Conservation (phyloP, 108 stramenopile genomes). For the Nitzschia sp. region DNA sequence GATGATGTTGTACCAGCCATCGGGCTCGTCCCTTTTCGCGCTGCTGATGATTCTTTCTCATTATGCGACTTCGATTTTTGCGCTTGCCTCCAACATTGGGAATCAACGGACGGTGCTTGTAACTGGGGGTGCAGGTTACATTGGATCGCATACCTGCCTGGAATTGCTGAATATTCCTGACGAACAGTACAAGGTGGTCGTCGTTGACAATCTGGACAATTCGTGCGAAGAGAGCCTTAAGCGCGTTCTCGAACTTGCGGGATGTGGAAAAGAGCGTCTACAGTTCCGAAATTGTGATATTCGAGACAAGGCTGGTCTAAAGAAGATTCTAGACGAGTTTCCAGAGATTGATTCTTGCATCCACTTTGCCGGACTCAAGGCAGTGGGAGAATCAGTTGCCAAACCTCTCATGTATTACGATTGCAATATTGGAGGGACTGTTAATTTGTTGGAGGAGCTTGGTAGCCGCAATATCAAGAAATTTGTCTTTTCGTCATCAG, state of each 20-base stretch:
- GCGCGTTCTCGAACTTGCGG: slow-evolving; percentile 81
- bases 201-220: slow-evolving; percentile 95
- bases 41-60: not conserved
- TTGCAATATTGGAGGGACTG: slow-evolving; percentile 95
- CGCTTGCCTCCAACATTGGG: slow-evolving; percentile 3
- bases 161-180: slow-evolving; percentile 81
- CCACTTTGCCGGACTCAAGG: slow-evolving; percentile 99
- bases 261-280: slow-evolving; percentile 46
- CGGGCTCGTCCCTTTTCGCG: not conserved
- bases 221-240: slow-evolving; percentile 85
- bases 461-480: slow-evolving; percentile 43
- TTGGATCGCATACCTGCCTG: slow-evolving; percentile 97
- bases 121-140: slow-evolving; percentile 98
- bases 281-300: slow-evolving; percentile 82
- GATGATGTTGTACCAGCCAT: no score
- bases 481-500: slow-evolving; percentile 96
- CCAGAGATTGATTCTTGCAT: slow-evolving; percentile 89
- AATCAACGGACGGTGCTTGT: slow-evolving; percentile 85
- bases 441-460: slow-evolving; percentile 71
- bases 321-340: slow-evolving; percentile 73
- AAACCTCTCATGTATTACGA: slow-evolving; percentile 95
- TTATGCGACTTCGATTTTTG: slow-evolving; percentile 15
- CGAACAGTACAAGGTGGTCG: slow-evolving; percentile 77
- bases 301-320: slow-evolving; percentile 54
- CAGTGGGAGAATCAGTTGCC: slow-evolving; percentile 89